These are phyloP conservation scores for Pichia sp. DNA, from an alignment of 1,139 yeast genomes.

Conservation along the genomic window DNA sequence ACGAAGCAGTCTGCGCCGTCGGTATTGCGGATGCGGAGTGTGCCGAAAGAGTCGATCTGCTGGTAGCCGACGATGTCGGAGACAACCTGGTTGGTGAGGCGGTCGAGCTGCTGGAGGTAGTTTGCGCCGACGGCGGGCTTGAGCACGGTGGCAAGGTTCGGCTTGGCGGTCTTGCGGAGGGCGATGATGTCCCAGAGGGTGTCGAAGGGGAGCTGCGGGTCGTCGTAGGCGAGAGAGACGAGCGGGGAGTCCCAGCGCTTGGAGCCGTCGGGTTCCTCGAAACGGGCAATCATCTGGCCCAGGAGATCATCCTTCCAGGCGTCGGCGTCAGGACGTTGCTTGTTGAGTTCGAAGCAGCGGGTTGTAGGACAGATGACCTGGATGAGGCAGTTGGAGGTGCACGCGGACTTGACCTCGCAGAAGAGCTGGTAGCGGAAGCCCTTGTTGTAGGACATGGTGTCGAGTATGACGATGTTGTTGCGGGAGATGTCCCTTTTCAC, in stretches of 20 bases:
- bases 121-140: conserved; percentile 71
- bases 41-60: conserved; percentile 53
- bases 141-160: conserved; percentile 72
- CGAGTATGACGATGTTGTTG: conserved; percentile 72
- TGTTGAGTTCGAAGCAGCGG: conserved; percentile 63
- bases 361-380: conserved; percentile 70
- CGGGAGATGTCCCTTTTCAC: conserved; percentile 76
- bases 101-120: conserved; percentile 76
- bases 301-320: conserved; percentile 70
- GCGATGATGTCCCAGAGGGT: conserved; percentile 73
- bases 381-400: conserved; percentile 79
- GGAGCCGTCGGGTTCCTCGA: conserved; percentile 86
- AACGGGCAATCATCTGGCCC: conserved; percentile 72
- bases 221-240: conserved; percentile 58
- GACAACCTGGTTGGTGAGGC: conserved; percentile 62
- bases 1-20: conserved; percentile 39
- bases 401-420: conserved; percentile 84
- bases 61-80: conserved; percentile 57
- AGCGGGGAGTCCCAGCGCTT: conserved; percentile 95
- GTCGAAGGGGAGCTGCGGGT: conserved; percentile 53
- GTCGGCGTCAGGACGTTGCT: conserved; percentile 36
- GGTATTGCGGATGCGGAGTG: conserved; percentile 27
- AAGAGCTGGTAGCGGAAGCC: conserved; percentile 92
- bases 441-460: conserved; percentile 83
- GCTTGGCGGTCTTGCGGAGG: conserved; percentile 58